Evolutionary conservation across 225 moss, liverwort and hornwort genomes (phyloP).

Genomic region (Marchantia polymorpha): DNA sequence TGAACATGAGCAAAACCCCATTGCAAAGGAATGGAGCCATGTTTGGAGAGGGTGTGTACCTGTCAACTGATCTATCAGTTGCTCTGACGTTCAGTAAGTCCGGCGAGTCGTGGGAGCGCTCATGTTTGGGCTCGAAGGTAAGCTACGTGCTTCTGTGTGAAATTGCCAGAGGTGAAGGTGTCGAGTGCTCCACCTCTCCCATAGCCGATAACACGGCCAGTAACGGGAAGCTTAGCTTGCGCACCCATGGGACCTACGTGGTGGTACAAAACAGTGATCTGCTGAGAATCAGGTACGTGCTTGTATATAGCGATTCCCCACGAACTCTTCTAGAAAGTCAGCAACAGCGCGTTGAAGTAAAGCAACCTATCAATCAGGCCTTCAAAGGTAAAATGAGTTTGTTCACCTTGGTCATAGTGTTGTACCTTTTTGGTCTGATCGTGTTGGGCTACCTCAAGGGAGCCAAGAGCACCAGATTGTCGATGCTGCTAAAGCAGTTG

Average conservation of each 20-base stretch:
- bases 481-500: slow-evolving; percentile 16
- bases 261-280: slow-evolving; percentile 55
- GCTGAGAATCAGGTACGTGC: slow-evolving; percentile 48
- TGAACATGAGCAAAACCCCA: slow-evolving; percentile 57
- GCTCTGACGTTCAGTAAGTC: slow-evolving; percentile 52
- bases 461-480: slow-evolving; percentile 11
- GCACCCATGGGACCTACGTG: slow-evolving; percentile 38
- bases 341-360: slow-evolving; percentile 9
- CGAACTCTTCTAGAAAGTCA: slow-evolving; percentile 1
- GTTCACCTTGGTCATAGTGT: slow-evolving; percentile 10
- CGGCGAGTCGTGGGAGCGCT: slow-evolving; percentile 54
- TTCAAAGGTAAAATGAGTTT: slow-evolving; percentile 12
- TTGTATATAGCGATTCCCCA: slow-evolving; percentile 43
- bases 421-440: slow-evolving; percentile 14
- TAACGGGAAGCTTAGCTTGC: slow-evolving; percentile 4
- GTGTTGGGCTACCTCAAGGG: slow-evolving; percentile 18
- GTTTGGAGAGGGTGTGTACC: slow-evolving; percentile 55
- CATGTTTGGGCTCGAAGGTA: slow-evolving; percentile 49
- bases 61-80: slow-evolving; percentile 54
- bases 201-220: not conserved
- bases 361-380: not conserved
- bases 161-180: slow-evolving; percentile 45
- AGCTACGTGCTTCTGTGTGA: slow-evolving; percentile 56
- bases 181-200: slow-evolving; percentile 18
- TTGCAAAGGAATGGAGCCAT: slow-evolving; percentile 57